Evolutionary conservation across 1,284 basidiomycete species (phyloP), one percentile per base, ranked within the genome.

Genomic region (Pholiota adiposa): DNA sequence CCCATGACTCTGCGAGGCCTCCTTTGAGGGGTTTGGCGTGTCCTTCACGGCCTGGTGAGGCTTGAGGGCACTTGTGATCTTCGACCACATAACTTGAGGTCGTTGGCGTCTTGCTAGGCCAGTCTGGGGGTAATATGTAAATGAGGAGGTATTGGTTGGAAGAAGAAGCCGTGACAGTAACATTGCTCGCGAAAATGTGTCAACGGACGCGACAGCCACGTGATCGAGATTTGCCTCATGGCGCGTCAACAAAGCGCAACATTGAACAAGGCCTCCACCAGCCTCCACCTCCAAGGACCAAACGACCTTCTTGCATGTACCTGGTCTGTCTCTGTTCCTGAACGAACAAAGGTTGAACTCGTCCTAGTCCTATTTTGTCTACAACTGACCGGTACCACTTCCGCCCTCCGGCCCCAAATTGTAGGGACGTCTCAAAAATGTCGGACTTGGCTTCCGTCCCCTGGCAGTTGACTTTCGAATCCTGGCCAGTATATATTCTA

Each of bases 31-130:
- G 4, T 21, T 27, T 3, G 54, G 72, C 33, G 71, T 65, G 34
- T 83, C 80, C 56, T 78, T 77, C 29, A 77, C 72, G 58, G 73
- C 65, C 50, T 73, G 77, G 36, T 75, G 77, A 55, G 77, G 69
- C 63, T 83, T 87, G 65, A 88, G 76, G 36, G 78, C 83, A 63
- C 76, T 81, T 69, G 79, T 83, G 46, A 89, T 67, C 72, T 83
- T 89, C 3, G 84, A 80, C 86, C 86, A 88, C 87, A 89, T 89
- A 25, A 59, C 50, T 43, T 50, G 43, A 43, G 43, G 43, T 46
- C 46, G 11, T n/a, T 23, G 55, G 31, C 43, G 43, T 56, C 51
- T 55, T 53, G 41, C 38, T 53, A 38, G 51, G 58, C 50, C 54
- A 59, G 55, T 19, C 9, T 50, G 48, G 40, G 40, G 16, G 19